These are phyloP conservation scores for Geosmithia flava DNA, from an alignment of 2,329 filamentous ascomycete genomes.

Conservation along the genomic window DNA sequence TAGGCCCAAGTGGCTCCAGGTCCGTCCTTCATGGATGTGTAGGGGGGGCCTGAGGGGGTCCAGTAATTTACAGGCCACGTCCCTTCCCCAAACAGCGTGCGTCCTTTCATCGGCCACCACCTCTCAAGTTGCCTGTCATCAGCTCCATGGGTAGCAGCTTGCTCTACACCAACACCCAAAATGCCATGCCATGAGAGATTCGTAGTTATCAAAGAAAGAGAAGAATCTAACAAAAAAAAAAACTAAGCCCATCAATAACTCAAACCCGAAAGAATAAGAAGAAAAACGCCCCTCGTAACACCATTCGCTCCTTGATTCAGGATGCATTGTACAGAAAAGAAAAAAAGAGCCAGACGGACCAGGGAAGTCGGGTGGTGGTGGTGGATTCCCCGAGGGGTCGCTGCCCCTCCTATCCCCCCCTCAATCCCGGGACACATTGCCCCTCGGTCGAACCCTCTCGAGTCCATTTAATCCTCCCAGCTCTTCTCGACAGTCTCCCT, in stretches of 20 bases:
- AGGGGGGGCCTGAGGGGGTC: too few species aligned
- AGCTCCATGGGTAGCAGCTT: too few species aligned
- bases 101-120: too few species aligned
- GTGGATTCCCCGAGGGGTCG: not conserved
- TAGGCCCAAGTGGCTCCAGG: too few species aligned
- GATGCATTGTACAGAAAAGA: not conserved
- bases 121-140: too few species aligned
- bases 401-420: not conserved
- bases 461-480: constrained; percentile 69
- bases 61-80: too few species aligned
- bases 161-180: not conserved
- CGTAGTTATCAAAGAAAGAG: not conserved
- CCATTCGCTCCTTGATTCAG: not conserved
- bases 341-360: not conserved
- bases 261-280: not conserved
- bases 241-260: not conserved
- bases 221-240: too few species aligned
- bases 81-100: too few species aligned
- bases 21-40: too few species aligned
- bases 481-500: constrained; percentile 98
- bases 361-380: not conserved
- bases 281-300: not conserved
- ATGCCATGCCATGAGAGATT: not conserved
- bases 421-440: not conserved
- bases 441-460: too few species aligned